These are phyloP conservation scores for Udeniomyces megalosporus DNA, from an alignment of 768 basidiomycete genomes.

Conservation along the genomic window DNA sequence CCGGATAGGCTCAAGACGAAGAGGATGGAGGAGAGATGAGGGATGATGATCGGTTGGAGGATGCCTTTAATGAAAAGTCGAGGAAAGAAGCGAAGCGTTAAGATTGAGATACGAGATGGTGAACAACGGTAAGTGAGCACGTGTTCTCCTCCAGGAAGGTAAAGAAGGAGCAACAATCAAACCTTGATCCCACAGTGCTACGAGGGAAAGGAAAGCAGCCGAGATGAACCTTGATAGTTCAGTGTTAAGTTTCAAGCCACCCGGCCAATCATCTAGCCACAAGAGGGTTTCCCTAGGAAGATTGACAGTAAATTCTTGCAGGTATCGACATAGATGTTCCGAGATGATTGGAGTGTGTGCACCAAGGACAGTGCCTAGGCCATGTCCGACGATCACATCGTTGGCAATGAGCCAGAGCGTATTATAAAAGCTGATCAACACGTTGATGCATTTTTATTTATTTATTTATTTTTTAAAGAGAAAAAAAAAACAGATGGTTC, in stretches of 20 bases:
- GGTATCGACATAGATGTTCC: no score
- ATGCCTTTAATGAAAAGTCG: constrained; percentile 18
- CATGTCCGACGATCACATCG: constrained; percentile 69
- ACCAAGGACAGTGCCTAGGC: constrained; percentile 50
- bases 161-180: not conserved
- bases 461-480: no score
- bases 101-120: no score
- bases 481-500: no score
- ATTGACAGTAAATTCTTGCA: no score
- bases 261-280: constrained; percentile 94
- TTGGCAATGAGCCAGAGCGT: constrained; percentile 80
- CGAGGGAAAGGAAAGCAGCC: constrained; percentile 48
- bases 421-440: constrained; percentile 76
- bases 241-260: constrained; percentile 86
- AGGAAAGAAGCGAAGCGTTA: no score
- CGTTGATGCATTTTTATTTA: no score
- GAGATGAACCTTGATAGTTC: constrained; percentile 77
- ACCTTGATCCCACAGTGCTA: constrained; percentile 55
- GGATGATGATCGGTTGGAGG: not conserved
- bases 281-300: constrained; percentile 40
- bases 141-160: constrained; percentile 25
- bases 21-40: constrained; percentile 27
- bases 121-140: constrained; percentile 19
- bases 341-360: no score
- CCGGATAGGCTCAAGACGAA: constrained; percentile 24